Percentiles rank a stretch among this genome's conserved stretches.
phyloP scores from a whole-genome alignment of 768 basidiomycete species.

The Termitomyces sp. region DNA sequence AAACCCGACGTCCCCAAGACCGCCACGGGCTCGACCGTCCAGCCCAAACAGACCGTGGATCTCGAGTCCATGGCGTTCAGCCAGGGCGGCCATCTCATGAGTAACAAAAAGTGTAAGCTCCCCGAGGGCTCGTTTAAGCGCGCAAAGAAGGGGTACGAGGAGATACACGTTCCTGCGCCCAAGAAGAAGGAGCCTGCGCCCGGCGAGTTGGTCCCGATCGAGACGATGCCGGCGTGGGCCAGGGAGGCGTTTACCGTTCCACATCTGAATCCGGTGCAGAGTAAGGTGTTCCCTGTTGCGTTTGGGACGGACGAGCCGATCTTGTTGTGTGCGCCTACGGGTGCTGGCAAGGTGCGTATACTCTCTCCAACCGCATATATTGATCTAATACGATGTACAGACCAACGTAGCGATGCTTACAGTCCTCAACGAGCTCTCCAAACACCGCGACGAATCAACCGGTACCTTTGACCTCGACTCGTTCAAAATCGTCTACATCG shows the following conservation, averaged over 20 bases:
- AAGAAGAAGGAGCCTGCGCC: constrained; percentile 66
- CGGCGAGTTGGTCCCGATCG: constrained; percentile 68
- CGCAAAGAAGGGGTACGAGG: constrained; percentile 93
- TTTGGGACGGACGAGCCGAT: constrained; percentile 95
- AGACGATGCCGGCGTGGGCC: constrained; percentile 81
- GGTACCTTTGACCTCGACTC: constrained; percentile 80
- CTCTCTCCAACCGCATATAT: background rate
- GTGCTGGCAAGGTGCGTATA: constrained; percentile 94
- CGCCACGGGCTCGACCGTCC: constrained; percentile 82
- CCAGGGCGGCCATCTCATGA: constrained; percentile 96
- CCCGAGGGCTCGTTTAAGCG: constrained; percentile 98
- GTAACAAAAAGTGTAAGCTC: constrained; percentile 97
- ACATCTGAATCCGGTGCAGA: constrained; percentile 87
- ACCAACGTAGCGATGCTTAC: constrained; percentile 98
- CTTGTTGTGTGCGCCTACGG: constrained; percentile 94
- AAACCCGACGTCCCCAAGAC: constrained; percentile 69
- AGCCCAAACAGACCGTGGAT: constrained; percentile 84
- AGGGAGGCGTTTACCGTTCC: constrained; percentile 81
- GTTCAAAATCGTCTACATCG: constrained; percentile 97
- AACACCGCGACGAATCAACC: constrained; percentile 80
- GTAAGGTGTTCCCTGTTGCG: constrained; percentile 87
- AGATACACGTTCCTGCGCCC: constrained; percentile 94
- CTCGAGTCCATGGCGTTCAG: constrained; percentile 94
- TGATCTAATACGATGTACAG: constrained; percentile 36
- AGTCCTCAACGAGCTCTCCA: constrained; percentile 85